Base-by-base conservation (phyloP, 768 basidiomycete species). In the Leucocoprinus birnbaumii region DNA sequence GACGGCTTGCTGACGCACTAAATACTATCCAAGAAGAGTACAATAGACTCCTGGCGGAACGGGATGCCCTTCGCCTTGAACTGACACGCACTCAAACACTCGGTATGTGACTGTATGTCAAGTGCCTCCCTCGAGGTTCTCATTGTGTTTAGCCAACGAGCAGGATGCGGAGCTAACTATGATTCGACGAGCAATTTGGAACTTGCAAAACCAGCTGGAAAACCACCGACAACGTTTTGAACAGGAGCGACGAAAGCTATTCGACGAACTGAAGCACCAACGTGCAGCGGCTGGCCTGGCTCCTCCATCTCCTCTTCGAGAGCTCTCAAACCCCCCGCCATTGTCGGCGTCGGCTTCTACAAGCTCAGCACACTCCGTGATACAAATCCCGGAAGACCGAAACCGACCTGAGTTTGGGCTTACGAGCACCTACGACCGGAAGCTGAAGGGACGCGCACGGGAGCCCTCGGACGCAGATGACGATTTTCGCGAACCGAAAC, bases 401-500 rank as follows among this genome's bases (percentile, higher is more conserved):
- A 25, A 43, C 9, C 50, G 14, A 24, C 31, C 35, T n/a, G 46
- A 11, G 31, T n/a, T 19, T 24, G 22, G 9, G 31, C 31, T 11
- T 31, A 31, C 31, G 5, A 31, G 31, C 18, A 35, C 47, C 5
- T 14, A 16, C 31, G 70, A 70, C 56, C 50, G 56, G 40, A 66
- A 67, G 22, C 61, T 58, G 49, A 59, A 63, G 6, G 63, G 68
- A 35, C 52, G 67, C 21, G 71, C 67, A 25, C 61, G 70, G 22
- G 78, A 79, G n/a, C 69, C 76, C 13, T 68, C 75, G 4, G 56
- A 59, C 4, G 73, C 74, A 55, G 75, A 85, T 40, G 86, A 87
- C 57, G 70, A 80, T 14, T 87, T 86, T 66, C 75, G 86, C 13
- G 47, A 55, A 11, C 47, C 53, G 14, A 55, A 55, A 24, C 46